These are phyloP conservation scores for Quercus variabilis DNA, from an alignment of 306 rosid genomes.

Conservation along the genomic window DNA sequence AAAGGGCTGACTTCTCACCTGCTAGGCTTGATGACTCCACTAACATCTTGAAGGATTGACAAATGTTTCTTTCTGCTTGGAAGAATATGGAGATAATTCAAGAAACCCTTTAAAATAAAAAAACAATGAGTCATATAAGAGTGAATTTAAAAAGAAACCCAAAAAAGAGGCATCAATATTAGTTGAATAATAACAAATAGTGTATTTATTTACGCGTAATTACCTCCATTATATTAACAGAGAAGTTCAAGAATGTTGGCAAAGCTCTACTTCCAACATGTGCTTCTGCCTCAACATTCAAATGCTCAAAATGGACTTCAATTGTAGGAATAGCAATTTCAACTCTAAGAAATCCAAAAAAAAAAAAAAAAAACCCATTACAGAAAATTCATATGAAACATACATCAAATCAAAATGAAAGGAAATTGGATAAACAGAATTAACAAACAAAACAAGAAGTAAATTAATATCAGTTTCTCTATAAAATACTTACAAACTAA, in stretches of 20 bases:
- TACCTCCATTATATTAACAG: conserved; percentile 39
- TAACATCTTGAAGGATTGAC: conserved; percentile 58
- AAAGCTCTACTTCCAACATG: conserved; percentile 63
- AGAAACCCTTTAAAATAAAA: conserved; percentile 21
- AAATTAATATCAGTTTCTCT: no score
- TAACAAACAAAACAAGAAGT: background rate
- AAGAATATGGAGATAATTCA: conserved; percentile 35
- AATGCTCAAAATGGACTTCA: conserved; percentile 68
- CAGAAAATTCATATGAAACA: background rate
- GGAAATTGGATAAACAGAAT: background rate
- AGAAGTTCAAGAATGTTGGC: conserved; percentile 51
- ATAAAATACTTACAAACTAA: no score
- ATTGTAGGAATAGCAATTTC: conserved; percentile 60
- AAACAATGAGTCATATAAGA: background rate
- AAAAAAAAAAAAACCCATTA: background rate
- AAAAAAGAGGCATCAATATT: background rate
- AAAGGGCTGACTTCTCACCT: conserved; percentile 23
- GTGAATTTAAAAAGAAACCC: background rate
- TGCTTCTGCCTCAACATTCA: conserved; percentile 59
- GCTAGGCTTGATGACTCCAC: conserved; percentile 72
- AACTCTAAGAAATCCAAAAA: conserved; percentile 36
- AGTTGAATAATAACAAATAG: background rate
- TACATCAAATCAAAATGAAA: background rate
- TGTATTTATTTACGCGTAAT: background rate
- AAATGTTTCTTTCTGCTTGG: conserved; percentile 33